These are phyloP conservation scores for Yamadazyma taylorii DNA, from an alignment of 1,139 yeast species.

Conservation along the genomic window DNA sequence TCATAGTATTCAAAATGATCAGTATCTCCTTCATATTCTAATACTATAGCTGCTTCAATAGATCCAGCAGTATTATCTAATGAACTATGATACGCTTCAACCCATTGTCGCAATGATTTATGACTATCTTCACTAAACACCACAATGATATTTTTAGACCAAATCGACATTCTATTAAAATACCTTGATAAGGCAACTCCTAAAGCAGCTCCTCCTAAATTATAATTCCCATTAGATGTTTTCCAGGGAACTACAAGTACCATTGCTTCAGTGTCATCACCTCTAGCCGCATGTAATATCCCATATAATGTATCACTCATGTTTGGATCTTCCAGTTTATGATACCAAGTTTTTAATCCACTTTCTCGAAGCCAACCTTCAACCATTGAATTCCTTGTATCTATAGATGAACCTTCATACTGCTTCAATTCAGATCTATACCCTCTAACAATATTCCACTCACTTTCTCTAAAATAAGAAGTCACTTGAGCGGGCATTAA, in stretches of 20 bases:
- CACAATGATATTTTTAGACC: conserved; percentile 92
- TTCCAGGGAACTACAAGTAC: conserved; percentile 88
- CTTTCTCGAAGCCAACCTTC: conserved; percentile 64
- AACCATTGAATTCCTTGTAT: conserved; percentile 46
- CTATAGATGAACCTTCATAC: conserved; percentile 32
- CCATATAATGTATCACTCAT: conserved; percentile 70
- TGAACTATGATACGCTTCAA: conserved; percentile 86
- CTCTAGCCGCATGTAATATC: conserved; percentile 87
- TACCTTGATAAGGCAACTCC: conserved; percentile 74
- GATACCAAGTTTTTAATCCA: conserved; percentile 68
- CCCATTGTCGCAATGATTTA: conserved; percentile 80
- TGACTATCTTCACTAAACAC: conserved; percentile 79
- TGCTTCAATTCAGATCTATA: conserved; percentile 61
- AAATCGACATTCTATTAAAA: conserved; percentile 81
- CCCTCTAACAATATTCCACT: conserved; percentile 91
- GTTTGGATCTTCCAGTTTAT: conserved; percentile 30
- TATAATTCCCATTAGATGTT: conserved; percentile 56
- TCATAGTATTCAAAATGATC: conserved; percentile 79
- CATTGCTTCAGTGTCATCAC: conserved; percentile 96
- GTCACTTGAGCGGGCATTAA: conserved; percentile 95
- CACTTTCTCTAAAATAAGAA: conserved; percentile 89
- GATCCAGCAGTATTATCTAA: conserved; percentile 93
- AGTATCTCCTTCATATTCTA: conserved; percentile 69
- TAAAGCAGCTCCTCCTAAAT: conserved; percentile 80
- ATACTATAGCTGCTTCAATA: conserved; percentile 84